Base-by-base conservation (phyloP, 805 yeast species). In the Metschnikowia sp. region DNA sequence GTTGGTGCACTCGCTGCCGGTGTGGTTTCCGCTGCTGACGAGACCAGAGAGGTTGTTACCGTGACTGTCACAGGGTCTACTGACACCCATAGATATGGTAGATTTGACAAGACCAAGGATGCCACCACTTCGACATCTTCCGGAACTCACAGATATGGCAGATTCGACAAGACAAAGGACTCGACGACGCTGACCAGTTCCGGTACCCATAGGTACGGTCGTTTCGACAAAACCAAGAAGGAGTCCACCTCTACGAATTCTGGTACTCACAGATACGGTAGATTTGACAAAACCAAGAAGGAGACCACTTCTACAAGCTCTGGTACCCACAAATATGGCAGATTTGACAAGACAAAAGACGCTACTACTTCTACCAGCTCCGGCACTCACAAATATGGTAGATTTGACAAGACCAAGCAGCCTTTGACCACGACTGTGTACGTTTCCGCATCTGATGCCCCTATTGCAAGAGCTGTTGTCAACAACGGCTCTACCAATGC, bases 191-290 rank as follows among this genome's bases (percentile, higher is more conserved):
- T 51, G 22, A 48, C 52, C 9, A 33, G 49, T 8, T 31, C 54
- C 39, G 52, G 52, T 10, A 80, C 84, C 39, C 83, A 81, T 70
- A 75, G 65, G 52, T 71, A 70, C 54, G 87, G 87, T 55, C 73
- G 73, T 60, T 79, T 79, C 61, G 72, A 79, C 72, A 75, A 78
- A 65, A 78, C 58, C 68, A 74, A 45, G 70, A 36, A 48, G 35
- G 31, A 44, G 6, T 32, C 52, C 8, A 32, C 62, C 12, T 12
- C 62, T 15, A 47, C 54, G 15, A 32, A 61, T 13, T 42, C 60
- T 29, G 55, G 74, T 69, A 47, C 69, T 60, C 50, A 60, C 62
- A 51, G 70, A 66, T 51, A 50, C 59, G 58, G 58, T 15, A 46
- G 52, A 41, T 55, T 55, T 30, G 54, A 55, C 53, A 55, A 55